Evolutionary conservation across 768 basidiomycete species (phyloP).

Genomic region (Leccinum variicolor): DNA sequence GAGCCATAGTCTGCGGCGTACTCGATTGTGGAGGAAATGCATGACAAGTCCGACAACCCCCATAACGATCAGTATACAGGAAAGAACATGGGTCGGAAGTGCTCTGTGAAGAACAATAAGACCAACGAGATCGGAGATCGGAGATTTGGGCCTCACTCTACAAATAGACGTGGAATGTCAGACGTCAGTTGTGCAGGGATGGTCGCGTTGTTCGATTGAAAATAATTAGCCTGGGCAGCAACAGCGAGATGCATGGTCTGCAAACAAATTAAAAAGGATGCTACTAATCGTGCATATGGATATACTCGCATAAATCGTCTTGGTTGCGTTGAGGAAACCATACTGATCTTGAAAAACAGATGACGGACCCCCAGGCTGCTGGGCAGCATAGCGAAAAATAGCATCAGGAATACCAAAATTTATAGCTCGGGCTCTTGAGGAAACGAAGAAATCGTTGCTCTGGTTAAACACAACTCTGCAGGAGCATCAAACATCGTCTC

Average conservation of each 20-base stretch:
- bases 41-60: slow-evolving; percentile 47
- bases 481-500: neutral
- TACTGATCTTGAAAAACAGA: slow-evolving; percentile 46
- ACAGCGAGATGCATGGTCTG: slow-evolving; percentile 59
- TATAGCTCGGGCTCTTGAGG: slow-evolving; percentile 48
- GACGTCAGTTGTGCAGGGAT: slow-evolving; percentile 40
- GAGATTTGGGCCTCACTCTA: slow-evolving; percentile 46
- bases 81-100: slow-evolving; percentile 50
- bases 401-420: slow-evolving; percentile 56
- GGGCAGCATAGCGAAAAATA: slow-evolving; percentile 51
- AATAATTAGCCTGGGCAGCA: slow-evolving; percentile 58
- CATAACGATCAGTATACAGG: slow-evolving; percentile 44
- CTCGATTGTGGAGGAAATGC: slow-evolving; percentile 45
- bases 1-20: slow-evolving; percentile 48
- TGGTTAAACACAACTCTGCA: slow-evolving; percentile 41
- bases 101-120: slow-evolving; percentile 35
- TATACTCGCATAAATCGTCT: slow-evolving; percentile 31
- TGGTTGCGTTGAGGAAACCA: slow-evolving; percentile 53
- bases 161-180: slow-evolving; percentile 46
- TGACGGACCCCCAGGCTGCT: slow-evolving; percentile 38
- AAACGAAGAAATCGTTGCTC: slow-evolving; percentile 42
- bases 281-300: neutral
- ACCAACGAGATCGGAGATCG: neutral
- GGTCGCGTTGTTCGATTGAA: slow-evolving; percentile 38
- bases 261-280: slow-evolving; percentile 1